Base-by-base conservation (phyloP, 306 rosid genomes). In the apple (Malus domestica) region DNA sequence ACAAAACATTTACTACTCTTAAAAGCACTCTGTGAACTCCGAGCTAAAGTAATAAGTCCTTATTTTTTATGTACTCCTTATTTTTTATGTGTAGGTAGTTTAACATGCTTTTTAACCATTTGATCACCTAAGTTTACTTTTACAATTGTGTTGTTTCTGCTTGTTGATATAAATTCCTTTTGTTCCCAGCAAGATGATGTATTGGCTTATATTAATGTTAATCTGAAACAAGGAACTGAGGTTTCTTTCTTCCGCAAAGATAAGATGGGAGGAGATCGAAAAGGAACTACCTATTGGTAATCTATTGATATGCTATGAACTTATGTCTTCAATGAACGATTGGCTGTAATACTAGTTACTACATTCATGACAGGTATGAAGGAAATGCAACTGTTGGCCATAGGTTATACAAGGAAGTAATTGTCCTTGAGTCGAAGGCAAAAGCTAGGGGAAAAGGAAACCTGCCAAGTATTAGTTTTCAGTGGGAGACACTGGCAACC, bases 401-500 rank as follows among this genome's bases (percentile, higher is more conserved):
- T 86, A 85, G 91, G 79, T 80, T 89, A 70, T 89, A 89, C 82
- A 85, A 73, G 85, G 93, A 84, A 83, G 81, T 81, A 70, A 80
- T 87, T 58, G 71, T 81, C 49, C 73, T 71, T 70, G 83, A 74
- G 58, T 79, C 86, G 52, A 84, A 73, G 78, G 67, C 78, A 66
- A 87, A 87, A 49, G 83, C 79, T 49, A 75, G 79, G 72, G 84
- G 58, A 27, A 80, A 75, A 32, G 82, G 79, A 68, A 33, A 86
- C 66, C 87, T 81, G 55, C 86, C 95, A 72, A 49, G 46, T 61
- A 67, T 83, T 72, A 83, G 61, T 74, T 83, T 80, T 67, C 86
- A 79, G 55, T 95, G 98, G 98, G 93, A 95, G 89, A 92, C 93
- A 45, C 70, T 95, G 69, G 98, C 97, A 32, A 85, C 96, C 73